Base-by-base conservation (phyloP, 2,329 filamentous ascomycete genomes). In the Beauveria rudraprayagi region DNA sequence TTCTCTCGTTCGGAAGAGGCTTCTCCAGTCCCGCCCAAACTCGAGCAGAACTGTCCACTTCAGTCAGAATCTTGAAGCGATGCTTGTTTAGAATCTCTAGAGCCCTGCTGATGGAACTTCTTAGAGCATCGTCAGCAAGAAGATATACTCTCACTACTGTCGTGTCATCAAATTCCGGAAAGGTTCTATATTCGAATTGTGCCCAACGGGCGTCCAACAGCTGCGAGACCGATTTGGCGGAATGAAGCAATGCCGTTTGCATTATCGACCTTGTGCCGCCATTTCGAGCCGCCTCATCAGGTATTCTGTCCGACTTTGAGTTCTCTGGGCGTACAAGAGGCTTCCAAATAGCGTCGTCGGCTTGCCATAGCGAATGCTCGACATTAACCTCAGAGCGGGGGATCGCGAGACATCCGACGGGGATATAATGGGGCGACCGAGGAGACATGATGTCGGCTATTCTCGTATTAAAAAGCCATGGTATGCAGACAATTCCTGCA, bases 101-200 rank as follows among this genome's bases (percentile, higher is more conserved):
- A 1, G 73, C 75, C 7, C 84, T 78, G 44, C 81, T 75, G n/a
- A 89, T 75, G 4, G 71, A 70, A 1, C 75, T 69, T 34, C 83
- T 79, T 2, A 80, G 78, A 40, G 84, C 76, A 71, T 92, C 89
- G 64, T 89, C 84, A 2, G 87, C 85, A 2, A 90, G 77, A 4
- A 89, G 66, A 66, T 87, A 86, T 0, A 90, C 75, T 24, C 87
- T 79, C 8, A 84, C 44, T 6, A 75, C 67, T 19, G 70, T 73
- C 5, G 61, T 52, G 1, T 65, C 50, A 3, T 65, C 56, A 14
- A 64, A 52, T 6, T 67, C 61, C 2, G 61, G 17, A 46, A 65
- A 67, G 3, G 70, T 24, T 2, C 67, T 66, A 51, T 79, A 73
- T n/a, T 77, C 73, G 8, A 83, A 65, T 4, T 72, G 72, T 1